Evolutionary conservation across 805 yeast species (phyloP), one percentile per base, ranked within the genome.

Genomic region (Isabelozyma heimii): DNA sequence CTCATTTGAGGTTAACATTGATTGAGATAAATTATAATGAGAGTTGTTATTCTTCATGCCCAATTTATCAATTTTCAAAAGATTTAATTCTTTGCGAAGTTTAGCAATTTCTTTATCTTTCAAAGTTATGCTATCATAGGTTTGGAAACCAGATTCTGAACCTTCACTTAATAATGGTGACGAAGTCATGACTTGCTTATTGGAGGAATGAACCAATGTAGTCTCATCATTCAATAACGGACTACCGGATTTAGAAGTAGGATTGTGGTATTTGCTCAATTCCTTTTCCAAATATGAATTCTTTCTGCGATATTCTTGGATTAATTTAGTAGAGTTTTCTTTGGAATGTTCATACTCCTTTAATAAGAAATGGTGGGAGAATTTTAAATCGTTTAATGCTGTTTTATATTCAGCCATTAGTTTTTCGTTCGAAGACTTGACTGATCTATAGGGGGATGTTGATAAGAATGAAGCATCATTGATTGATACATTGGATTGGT

Each of bases 301-400:
- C 49, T 82, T 83, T 49, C 75, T 69, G 17, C 84, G 73, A 53
- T 82, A 69, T 42, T 78, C 78, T 54, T 79, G 83, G 44, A 84
- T 75, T 2, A 79, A 69, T 49, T 76, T 76, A 45, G 72, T 63
- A 48, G 84, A 81, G 51, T 78, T 80, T 13, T 77, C 76, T 48
- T 87, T 74, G 47, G 87, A 87, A 51, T 82, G 80, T 53, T 84
- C 87, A 57, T 78, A 87, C 56, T 85, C 88, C 58, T 82, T 81
- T 2, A 85, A 76, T 47, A 87, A 67, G 59, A 84, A 87, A 51
- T 77, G 82, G 62, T 86, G 90, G 2, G 90, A 86, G 60, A 87
- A 80, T 54, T 85, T 83, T 46, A 87, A 70, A 61, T 87, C 94
- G 48, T 75, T 78, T 44, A 87, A 68, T 0, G 91, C 90, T 0